These are phyloP conservation scores for Penicillium decumbens DNA, from an alignment of 2,329 filamentous ascomycete genomes.

Conservation along the genomic window DNA sequence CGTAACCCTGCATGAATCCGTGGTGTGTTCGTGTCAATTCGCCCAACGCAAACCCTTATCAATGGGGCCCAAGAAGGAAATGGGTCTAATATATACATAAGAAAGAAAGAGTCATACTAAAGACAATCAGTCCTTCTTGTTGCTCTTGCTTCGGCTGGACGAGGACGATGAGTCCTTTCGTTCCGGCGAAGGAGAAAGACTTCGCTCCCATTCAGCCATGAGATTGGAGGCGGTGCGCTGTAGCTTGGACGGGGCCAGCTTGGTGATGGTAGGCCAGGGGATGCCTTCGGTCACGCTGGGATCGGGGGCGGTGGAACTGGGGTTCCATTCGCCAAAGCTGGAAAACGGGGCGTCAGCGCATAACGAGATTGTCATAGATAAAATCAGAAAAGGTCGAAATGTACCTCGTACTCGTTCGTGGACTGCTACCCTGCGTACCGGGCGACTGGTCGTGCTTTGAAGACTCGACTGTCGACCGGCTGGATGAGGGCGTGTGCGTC, in stretches of 20 bases:
- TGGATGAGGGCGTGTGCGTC: conserved; percentile 42
- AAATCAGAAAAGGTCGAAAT: conserved; percentile 24
- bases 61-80: conserved; percentile 17
- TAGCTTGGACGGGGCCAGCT: conserved; percentile 68
- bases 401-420: conserved; percentile 54
- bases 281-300: conserved; percentile 40
- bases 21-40: conserved; percentile 20
- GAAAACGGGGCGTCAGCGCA: conserved; percentile 25
- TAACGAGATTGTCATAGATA: conserved; percentile 26
- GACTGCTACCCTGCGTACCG: conserved; percentile 45
- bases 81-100: conserved; percentile 19
- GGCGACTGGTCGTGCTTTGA: conserved; percentile 46
- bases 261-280: conserved; percentile 67
- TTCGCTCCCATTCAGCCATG: conserved; percentile 89
- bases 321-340: conserved; percentile 40
- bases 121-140: conserved; percentile 29
- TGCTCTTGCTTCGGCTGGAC: conserved; percentile 22
- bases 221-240: conserved; percentile 78
- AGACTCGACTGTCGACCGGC: conserved; percentile 49
- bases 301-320: conserved; percentile 26
- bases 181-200: conserved; percentile 53
- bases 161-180: conserved; percentile 19
- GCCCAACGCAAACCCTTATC: conserved; percentile 16
- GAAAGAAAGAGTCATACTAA: conserved; percentile 9
- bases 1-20: conserved; percentile 33